Evolutionary conservation across 2,329 filamentous ascomycete genomes (phyloP), one percentile per base, ranked within the genome.

Genomic region (Fusarium stilboides): DNA sequence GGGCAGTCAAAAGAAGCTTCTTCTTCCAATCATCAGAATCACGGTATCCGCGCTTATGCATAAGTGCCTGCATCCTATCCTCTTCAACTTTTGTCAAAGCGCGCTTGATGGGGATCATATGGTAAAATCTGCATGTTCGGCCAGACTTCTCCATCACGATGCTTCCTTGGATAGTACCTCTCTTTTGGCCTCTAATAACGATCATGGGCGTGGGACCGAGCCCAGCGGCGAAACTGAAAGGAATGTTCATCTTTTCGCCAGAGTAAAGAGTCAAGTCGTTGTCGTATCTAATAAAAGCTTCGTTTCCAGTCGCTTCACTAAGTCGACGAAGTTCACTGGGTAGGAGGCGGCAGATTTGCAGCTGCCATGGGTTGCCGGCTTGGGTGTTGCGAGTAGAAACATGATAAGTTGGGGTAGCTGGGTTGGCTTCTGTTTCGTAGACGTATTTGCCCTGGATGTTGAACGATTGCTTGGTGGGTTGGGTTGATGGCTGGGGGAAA

Each of bases 21-120:
- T 51, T 51, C 34, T 50, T 51, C 34, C 26, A 56, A 33, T 51
- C 26, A 31, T 56, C 44, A 2, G 15, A 24, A 7, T 51, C 34
- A 3, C 26, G 17, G 6, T 56, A 56, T 56, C 26, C 45, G 2
- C 26, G 34, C 9, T 26, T 56, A 9, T 40, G 33, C 33, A 56
- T 52, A 2, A 33, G 44, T 1, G 45, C 45, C 34, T 51, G 26
- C 26, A 56, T 52, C 7, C 4, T 51, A 0, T 51, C 20, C 12
- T 51, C 45, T 4, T 51, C 34, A 3, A 2, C 17, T 4, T 39
- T 15, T 1, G 6, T 52, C 20, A 51, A 47, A 20, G 53, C 34
- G 1, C 26, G 34, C 24, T 24, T 34, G 13, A 40, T 34, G 8
- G 34, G 34, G 4, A 40, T 33, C 9, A 52, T 51, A 1, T 56